Evolutionary conservation across 148 eudicot genomes (phyloP).

Genomic region (Suaeda aralocaspica): DNA sequence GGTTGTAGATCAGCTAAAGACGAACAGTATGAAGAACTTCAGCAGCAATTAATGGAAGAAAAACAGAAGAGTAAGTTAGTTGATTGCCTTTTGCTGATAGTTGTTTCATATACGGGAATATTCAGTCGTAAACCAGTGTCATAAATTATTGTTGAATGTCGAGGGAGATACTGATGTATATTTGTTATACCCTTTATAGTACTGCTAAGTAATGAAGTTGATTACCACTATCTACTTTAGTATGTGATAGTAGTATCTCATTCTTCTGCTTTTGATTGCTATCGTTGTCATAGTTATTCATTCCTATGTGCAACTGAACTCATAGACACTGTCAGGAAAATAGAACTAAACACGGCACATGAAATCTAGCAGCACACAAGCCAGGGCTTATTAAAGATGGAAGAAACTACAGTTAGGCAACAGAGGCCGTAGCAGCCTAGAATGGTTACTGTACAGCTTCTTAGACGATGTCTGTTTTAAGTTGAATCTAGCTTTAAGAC

Average conservation of each 20-base stretch:
- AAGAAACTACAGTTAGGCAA: neutral
- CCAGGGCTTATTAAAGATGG: neutral
- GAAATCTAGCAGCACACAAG: neutral
- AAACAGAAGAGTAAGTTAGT: constrained; percentile 62
- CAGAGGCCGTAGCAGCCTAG: neutral
- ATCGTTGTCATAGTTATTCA: neutral
- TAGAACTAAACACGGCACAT: neutral
- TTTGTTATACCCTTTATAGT: too few relatives aligned
- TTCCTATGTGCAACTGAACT: neutral
- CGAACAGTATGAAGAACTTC: constrained; percentile 40
- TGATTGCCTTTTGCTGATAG: constrained; percentile 1
- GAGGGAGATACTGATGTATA: neutral
- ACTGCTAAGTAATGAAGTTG: neutral
- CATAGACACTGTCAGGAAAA: neutral
- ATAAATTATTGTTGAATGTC: neutral
- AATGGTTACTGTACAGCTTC: neutral
- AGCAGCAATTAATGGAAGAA: constrained; percentile 47
- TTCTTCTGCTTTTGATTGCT: neutral
- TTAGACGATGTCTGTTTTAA: neutral
- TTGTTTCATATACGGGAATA: neutral
- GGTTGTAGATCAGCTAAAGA: constrained; percentile 52
- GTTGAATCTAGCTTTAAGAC: neutral
- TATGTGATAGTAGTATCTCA: neutral
- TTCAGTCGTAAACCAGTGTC: neutral
- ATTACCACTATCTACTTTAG: neutral